phyloP scores from a whole-genome alignment of 1,139 yeast genomes.

The Saccharomycopsis hybrid region DNA sequence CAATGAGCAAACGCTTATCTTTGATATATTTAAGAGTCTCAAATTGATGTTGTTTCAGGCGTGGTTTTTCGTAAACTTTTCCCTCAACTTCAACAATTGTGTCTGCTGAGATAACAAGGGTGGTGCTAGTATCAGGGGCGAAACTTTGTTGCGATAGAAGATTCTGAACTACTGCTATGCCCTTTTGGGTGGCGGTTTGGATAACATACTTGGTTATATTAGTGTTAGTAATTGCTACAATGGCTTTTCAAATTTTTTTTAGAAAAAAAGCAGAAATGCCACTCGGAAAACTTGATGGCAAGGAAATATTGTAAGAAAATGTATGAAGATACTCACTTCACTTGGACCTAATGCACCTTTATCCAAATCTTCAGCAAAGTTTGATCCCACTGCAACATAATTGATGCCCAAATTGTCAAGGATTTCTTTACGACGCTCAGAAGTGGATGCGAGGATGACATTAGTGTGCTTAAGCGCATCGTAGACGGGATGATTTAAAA shows the following conservation, averaged over 20 bases:
- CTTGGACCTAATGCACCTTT: slow-evolving; percentile 44
- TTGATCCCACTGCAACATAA: slow-evolving; percentile 44
- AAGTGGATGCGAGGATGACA: slow-evolving; percentile 61
- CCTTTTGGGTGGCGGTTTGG: slow-evolving; percentile 65
- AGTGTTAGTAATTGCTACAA: no score
- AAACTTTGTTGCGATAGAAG: slow-evolving; percentile 8
- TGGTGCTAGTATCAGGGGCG: slow-evolving; percentile 12
- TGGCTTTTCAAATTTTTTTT: no score
- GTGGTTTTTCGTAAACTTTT: slow-evolving; percentile 73
- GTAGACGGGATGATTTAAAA: not conserved
- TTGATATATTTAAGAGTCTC: slow-evolving; percentile 39
- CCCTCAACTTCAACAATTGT: slow-evolving; percentile 66
- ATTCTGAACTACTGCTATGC: slow-evolving; percentile 40
- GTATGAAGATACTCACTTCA: slow-evolving; percentile 34
- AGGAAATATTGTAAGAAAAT: no score
- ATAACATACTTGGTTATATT: slow-evolving; percentile 53
- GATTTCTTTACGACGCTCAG: slow-evolving; percentile 74
- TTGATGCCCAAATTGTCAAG: slow-evolving; percentile 59
- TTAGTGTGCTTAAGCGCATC: not conserved
- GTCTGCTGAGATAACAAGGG: slow-evolving; percentile 66
- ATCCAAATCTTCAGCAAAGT: slow-evolving; percentile 67
- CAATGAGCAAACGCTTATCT: slow-evolving; percentile 31
- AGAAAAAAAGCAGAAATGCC: no score
- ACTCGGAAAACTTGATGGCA: no score
- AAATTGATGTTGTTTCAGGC: slow-evolving; percentile 43